Evolutionary conservation across 2,329 filamentous ascomycete genomes (phyloP), one percentile per base, ranked within the genome.

Genomic region (Xylariales sp.): DNA sequence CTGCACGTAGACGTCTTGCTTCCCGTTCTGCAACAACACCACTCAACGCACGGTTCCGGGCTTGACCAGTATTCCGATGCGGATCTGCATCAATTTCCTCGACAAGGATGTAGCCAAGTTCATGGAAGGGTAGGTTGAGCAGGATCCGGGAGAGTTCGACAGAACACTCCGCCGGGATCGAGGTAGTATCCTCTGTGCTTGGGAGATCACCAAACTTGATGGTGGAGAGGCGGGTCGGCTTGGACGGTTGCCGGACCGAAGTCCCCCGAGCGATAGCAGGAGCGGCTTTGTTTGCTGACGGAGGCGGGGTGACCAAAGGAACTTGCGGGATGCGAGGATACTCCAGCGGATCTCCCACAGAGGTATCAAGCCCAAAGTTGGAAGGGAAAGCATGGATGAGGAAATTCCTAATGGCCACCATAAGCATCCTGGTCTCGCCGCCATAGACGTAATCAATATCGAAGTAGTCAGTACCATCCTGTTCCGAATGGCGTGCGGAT

Each of bases 171-270:
- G 58, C 55, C 15, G 59, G 53, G 8, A 47, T 38, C 1, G 39
- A 8, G 21, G 18, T 16, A 2, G 48, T 47, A 31, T 58, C 60
- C 28, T 65, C 64, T 4, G 56, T 50, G 44, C 47, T 65, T 37
- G 52, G 77, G 15, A 83, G 64, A 49, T 87, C 82, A n/a, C 84
- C 84, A 53, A 88, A 88, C 46, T 80, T 78, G 39, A 88, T 86
- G 46, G 71, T 74, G 46, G 73, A 76, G 9, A 85, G 65, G 19
- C 80, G 74, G 28, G 73, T 70, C 38, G 78, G 61, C 39, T 63
- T 69, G 6, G 55, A 56, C 38, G 54, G 4, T 32, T 44, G 37
- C 6, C 63, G 60, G 15, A 63, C 57, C 3, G 58, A 58, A 6
- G 64, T 61, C 35, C 61, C 66, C 43, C 60, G 58, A 59, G 65